Evolutionary conservation across 108 stramenopile species (phyloP).

Genomic region (Cyclotella sp.): DNA sequence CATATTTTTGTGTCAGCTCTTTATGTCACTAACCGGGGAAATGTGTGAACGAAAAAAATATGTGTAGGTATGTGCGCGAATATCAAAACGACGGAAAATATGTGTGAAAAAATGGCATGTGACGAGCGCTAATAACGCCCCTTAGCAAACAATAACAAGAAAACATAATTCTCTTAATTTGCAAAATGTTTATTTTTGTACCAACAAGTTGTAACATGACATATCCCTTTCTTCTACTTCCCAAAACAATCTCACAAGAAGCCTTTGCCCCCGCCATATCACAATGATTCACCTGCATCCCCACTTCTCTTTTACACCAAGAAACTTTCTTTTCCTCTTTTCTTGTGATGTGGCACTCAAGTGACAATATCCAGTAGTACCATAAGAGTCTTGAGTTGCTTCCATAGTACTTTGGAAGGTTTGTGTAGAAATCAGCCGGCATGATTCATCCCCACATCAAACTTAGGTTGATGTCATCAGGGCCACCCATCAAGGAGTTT

Average conservation of each 20-base stretch:
- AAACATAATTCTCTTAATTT: slow-evolving; percentile 48
- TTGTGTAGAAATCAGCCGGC: slow-evolving; percentile 56
- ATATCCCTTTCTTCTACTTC: slow-evolving; percentile 31
- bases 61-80: too few species aligned
- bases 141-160: background rate
- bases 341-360: slow-evolving; percentile 56
- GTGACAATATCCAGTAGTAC: slow-evolving; percentile 68
- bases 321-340: slow-evolving; percentile 60
- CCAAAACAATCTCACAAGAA: slow-evolving; percentile 38
- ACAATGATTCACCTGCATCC: slow-evolving; percentile 59
- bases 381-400: slow-evolving; percentile 36
- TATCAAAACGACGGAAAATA: too few species aligned
- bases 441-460: slow-evolving; percentile 66
- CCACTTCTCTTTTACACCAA: slow-evolving; percentile 78
- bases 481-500: slow-evolving; percentile 44
- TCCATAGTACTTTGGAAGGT: slow-evolving; percentile 64
- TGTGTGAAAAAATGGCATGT: too few species aligned
- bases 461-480: slow-evolving; percentile 42
- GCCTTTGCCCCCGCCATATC: slow-evolving; percentile 69
- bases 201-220: slow-evolving; percentile 86
- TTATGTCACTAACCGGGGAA: too few species aligned
- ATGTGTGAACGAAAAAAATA: too few species aligned
- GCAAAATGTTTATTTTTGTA: slow-evolving; percentile 77
- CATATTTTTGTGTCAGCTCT: too few species aligned
- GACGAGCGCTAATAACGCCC: too few species aligned